phyloP scores from a whole-genome alignment of 208 protist genomes.

The Vickermania ingenoplastis region DNA sequence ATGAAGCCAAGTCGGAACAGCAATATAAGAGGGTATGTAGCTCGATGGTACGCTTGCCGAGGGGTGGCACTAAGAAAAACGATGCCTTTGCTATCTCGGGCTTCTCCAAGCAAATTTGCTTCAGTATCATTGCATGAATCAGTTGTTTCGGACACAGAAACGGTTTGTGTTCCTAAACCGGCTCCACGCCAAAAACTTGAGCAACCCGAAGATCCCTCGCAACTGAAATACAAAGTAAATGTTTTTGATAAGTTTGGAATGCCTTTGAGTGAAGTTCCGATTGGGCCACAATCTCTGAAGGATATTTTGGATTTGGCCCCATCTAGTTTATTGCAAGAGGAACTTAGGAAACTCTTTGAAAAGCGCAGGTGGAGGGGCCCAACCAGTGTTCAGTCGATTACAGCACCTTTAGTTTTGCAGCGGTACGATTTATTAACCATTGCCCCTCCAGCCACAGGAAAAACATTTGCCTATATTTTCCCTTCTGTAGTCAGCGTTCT shows the following conservation, averaged over 20 bases:
- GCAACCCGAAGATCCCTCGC: too few relatives aligned
- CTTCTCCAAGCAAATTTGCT: too few relatives aligned
- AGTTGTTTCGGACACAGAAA: too few relatives aligned
- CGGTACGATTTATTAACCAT: constrained; percentile 78
- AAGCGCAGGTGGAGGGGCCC: constrained; percentile 18
- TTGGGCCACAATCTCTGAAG: constrained; percentile 31
- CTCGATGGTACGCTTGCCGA: too few relatives aligned
- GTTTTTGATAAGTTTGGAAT: constrained; percentile 69
- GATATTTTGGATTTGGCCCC: constrained; percentile 44
- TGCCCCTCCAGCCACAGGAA: constrained; percentile 85
- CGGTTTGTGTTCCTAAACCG: too few relatives aligned
- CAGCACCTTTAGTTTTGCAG: constrained; percentile 53
- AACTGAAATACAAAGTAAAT: constrained; percentile 48
- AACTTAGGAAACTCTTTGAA: constrained; percentile 19
- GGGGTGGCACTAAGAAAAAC: too few relatives aligned
- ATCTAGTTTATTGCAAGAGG: constrained; percentile 23
- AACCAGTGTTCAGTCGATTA: constrained; percentile 47
- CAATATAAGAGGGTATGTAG: too few relatives aligned
- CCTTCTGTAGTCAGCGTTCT: constrained; percentile 62
- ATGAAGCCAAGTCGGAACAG: too few relatives aligned
- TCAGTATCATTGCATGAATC: too few relatives aligned
- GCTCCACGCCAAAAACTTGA: too few relatives aligned
- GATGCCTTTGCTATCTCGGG: too few relatives aligned
- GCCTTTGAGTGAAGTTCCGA: constrained; percentile 36
- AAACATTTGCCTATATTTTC: constrained; percentile 87